These are phyloP conservation scores for Iris macrosiphon DNA, from an alignment of 106 monocot species.

Conservation along the genomic window DNA sequence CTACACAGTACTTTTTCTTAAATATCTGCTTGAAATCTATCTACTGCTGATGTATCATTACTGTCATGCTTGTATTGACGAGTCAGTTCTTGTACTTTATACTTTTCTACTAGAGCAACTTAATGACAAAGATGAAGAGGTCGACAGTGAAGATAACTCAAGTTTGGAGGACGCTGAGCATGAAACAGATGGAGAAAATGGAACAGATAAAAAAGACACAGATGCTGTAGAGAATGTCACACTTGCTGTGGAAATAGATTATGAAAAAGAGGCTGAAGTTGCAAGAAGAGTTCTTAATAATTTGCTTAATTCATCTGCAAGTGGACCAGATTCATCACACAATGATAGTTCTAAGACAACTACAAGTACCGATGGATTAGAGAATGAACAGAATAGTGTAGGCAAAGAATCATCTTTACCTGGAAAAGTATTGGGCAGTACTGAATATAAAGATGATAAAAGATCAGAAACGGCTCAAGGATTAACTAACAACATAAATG, in stretches of 20 bases:
- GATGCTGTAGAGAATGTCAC: slow-evolving; percentile 9
- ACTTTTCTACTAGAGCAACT: slow-evolving; percentile 2
- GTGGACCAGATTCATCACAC: slow-evolving; percentile 9
- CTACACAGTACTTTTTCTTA: neutral
- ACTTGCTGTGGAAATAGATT: slow-evolving; percentile 33
- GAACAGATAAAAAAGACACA: slow-evolving; percentile 8
- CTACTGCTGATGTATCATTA: neutral
- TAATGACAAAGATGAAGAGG: slow-evolving; percentile 14
- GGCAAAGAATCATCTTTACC: slow-evolving; percentile 15
- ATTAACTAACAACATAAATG: slow-evolving; percentile 17
- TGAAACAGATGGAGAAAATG: slow-evolving; percentile 7
- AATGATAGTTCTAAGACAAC: slow-evolving; percentile 16
- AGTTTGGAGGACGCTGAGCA: slow-evolving; percentile 6
- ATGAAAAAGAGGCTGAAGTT: slow-evolving; percentile 56
- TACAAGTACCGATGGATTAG: slow-evolving; percentile 10
- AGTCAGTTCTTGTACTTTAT: no score
- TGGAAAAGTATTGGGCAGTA: neutral
- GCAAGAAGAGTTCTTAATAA: slow-evolving; percentile 67
- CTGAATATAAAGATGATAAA: slow-evolving; percentile 12
- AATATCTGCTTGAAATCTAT: neutral
- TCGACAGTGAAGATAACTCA: slow-evolving; percentile 10
- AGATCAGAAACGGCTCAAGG: slow-evolving; percentile 14
- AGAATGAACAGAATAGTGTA: slow-evolving; percentile 1
- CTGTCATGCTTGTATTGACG: no score
- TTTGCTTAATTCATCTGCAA: slow-evolving; percentile 44